These are phyloP conservation scores for Penicillium soppii DNA, from an alignment of 495 filamentous ascomycete species.

Conservation along the genomic window DNA sequence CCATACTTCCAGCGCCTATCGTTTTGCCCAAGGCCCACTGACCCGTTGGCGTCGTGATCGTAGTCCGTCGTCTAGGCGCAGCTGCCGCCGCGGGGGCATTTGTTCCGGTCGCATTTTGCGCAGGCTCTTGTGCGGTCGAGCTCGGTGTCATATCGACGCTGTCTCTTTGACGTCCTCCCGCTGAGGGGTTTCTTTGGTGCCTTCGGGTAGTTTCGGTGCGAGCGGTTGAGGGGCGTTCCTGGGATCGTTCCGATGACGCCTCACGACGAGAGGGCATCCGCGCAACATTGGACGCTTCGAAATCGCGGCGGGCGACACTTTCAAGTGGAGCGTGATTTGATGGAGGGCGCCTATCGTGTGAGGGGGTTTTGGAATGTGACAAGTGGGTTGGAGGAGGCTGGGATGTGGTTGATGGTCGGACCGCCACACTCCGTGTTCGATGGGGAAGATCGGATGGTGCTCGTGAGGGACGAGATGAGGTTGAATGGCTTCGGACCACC, in stretches of 20 bases:
- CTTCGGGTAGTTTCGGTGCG: constrained; percentile 50
- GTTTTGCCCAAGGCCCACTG: constrained; percentile 96
- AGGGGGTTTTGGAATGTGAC: constrained; percentile 51
- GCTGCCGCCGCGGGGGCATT: constrained; percentile 37
- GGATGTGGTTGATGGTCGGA: constrained; percentile 41
- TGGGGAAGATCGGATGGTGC: constrained; percentile 54
- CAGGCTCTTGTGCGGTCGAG: constrained; percentile 36
- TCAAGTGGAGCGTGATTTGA: constrained; percentile 53
- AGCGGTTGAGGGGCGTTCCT: constrained; percentile 46
- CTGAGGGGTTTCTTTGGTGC: constrained; percentile 47
- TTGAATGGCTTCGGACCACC: constrained; percentile 55
- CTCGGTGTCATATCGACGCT: constrained; percentile 55
- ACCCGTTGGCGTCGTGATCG: constrained; percentile 78
- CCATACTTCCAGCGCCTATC: constrained; percentile 97
- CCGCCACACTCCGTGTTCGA: constrained; percentile 54
- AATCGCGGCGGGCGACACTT: constrained; percentile 56
- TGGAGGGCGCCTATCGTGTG: constrained; percentile 48
- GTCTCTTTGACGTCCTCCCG: constrained; percentile 47
- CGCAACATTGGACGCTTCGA: constrained; percentile 54
- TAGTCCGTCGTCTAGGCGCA: constrained; percentile 69
- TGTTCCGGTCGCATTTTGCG: constrained; percentile 43
- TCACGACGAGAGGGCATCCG: constrained; percentile 53
- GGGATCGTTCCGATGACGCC: constrained; percentile 50
- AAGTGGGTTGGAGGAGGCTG: constrained; percentile 36
- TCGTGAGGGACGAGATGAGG: constrained; percentile 50